A percentile compares a stretch with the other conserved stretches of the same genome.
Conservation (phyloP, 306 rosid species). For the Potentilla sterilis region DNA sequence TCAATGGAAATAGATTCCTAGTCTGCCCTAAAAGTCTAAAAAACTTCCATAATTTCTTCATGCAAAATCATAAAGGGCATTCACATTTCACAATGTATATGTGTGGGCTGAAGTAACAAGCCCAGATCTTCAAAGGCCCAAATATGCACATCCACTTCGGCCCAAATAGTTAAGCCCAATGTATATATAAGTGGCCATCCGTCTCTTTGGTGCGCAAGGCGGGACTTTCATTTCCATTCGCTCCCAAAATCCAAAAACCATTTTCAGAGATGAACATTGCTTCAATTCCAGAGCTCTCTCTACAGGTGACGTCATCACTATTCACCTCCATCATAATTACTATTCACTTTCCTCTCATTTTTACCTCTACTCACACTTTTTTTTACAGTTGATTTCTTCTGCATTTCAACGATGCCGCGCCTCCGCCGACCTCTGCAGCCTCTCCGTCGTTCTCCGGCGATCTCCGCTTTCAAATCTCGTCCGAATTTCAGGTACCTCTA, state of each 20-base stretch:
- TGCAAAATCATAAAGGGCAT: no score
- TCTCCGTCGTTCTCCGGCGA: conserved; percentile 50
- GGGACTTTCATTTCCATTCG: conserved; percentile 18
- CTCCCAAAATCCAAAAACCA: background rate
- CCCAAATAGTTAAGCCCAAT: background rate
- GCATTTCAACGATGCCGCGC: conserved; percentile 76
- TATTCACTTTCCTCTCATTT: background rate
- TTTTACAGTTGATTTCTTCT: conserved; percentile 60
- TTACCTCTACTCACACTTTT: background rate
- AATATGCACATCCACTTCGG: background rate
- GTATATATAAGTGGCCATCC: background rate
- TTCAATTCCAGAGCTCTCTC: conserved; percentile 34
- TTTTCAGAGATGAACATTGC: conserved; percentile 30
- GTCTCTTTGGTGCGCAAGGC: no score
- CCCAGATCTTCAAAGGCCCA: background rate
- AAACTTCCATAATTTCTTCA: no score
- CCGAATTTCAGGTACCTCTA: conserved; percentile 52
- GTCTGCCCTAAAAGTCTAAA: no score
- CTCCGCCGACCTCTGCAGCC: conserved; percentile 62
- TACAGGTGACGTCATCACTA: conserved; percentile 16
- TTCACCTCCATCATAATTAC: background rate
- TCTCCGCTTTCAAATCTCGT: conserved; percentile 48
- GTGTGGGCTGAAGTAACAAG: background rate
- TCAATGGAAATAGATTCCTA: no score
- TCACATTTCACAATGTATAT: no score